A percentile compares a stretch with the other conserved stretches of the same genome.
phyloP scores from a whole-genome alignment of 2,329 filamentous ascomycete genomes.

The Westerdykella ornata region DNA sequence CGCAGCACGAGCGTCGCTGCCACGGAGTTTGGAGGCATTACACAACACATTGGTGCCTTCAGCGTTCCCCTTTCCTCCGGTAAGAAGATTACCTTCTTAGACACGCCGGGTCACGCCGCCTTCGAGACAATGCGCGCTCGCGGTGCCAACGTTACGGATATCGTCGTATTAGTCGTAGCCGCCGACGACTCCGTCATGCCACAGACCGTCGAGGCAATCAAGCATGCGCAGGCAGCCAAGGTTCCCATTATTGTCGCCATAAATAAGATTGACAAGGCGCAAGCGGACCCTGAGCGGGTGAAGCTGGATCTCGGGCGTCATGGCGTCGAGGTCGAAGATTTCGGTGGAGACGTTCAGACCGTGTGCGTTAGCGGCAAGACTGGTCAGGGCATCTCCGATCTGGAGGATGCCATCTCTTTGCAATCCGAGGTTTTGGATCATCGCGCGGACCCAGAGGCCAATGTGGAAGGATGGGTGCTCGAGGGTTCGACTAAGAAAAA shows the following conservation, averaged over 20 bases:
- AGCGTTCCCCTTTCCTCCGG: conserved; percentile 76
- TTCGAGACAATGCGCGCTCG: conserved; percentile 94
- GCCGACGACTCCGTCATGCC: conserved; percentile 97
- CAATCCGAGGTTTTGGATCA: conserved; percentile 87
- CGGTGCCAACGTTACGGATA: conserved; percentile 92
- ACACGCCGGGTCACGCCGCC: conserved; percentile 92
- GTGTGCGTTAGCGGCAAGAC: conserved; percentile 91
- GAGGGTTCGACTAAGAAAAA: conserved; percentile 82
- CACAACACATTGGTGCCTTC: conserved; percentile 97
- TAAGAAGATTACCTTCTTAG: conserved; percentile 90
- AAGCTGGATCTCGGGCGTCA: conserved; percentile 80
- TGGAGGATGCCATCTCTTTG: conserved; percentile 84
- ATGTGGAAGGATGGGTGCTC: conserved; percentile 87
- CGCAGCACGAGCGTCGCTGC: conserved; percentile 88
- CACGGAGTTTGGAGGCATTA: conserved; percentile 92
- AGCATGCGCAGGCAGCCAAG: conserved; percentile 77
- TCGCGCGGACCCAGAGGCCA: conserved; percentile 67
- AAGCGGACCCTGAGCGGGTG: conserved; percentile 71
- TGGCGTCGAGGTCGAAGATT: conserved; percentile 89
- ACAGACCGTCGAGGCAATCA: conserved; percentile 92
- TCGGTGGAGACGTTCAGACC: conserved; percentile 87
- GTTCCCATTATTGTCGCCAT: conserved; percentile 97
- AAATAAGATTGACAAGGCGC: conserved; percentile 91
- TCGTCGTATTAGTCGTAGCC: conserved; percentile 90
- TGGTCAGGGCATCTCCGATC: conserved; percentile 78